These are phyloP conservation scores for Stereum hirsutum DNA, from an alignment of 1,284 basidiomycete genomes.

Conservation along the genomic window DNA sequence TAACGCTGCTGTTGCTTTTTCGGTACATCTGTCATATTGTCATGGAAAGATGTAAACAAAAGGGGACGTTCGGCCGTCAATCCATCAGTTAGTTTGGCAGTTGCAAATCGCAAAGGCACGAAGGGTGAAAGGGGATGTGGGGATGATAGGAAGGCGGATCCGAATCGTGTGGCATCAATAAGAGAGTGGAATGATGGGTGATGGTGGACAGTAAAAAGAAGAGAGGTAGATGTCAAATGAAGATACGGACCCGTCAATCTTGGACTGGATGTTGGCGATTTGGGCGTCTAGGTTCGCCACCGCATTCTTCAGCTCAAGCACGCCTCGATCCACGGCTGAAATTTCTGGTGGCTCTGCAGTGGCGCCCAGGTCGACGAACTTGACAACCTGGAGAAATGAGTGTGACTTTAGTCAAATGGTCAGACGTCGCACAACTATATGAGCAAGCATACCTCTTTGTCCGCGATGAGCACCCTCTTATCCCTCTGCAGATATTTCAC, in stretches of 20 bases:
- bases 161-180: too few relatives aligned
- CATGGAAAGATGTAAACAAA: not conserved
- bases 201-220: not conserved
- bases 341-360: slow-evolving; percentile 35
- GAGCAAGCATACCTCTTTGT: slow-evolving; percentile 57
- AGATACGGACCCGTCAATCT: slow-evolving; percentile 56
- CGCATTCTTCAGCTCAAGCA: slow-evolving; percentile 68
- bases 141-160: too few relatives aligned
- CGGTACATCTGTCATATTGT: slow-evolving; percentile 41
- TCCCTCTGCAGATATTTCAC: slow-evolving; percentile 78
- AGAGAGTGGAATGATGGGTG: not conserved
- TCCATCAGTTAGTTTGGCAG: too few relatives aligned
- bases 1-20: slow-evolving; percentile 58
- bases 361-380: slow-evolving; percentile 45
- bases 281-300: slow-evolving; percentile 58
- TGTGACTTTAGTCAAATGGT: not conserved
- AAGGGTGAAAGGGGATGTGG: too few relatives aligned
- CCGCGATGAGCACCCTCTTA: slow-evolving; percentile 46
- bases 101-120: too few relatives aligned
- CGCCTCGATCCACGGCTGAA: slow-evolving; percentile 61
- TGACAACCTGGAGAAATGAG: slow-evolving; percentile 48
- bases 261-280: slow-evolving; percentile 53
- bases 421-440: slow-evolving; percentile 3
- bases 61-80: not conserved
- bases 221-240: not conserved